phyloP scores from a whole-genome alignment of 1,284 basidiomycete genomes.

The Ceratobasidium sp. region DNA sequence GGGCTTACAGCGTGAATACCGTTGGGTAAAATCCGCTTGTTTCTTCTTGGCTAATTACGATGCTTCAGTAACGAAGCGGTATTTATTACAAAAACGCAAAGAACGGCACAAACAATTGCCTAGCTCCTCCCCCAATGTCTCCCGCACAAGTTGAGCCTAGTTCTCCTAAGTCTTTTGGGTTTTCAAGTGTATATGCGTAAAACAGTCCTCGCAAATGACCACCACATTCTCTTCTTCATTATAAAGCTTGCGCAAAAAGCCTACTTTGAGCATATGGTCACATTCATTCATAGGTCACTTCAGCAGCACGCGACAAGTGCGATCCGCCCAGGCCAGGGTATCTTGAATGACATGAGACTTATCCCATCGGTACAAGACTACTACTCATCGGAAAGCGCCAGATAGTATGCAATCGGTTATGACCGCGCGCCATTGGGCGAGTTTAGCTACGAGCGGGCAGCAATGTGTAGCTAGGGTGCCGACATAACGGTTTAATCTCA shows the following conservation, averaged over 20 bases:
- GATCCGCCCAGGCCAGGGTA: slow-evolving; percentile 22
- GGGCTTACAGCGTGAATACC: too few species aligned
- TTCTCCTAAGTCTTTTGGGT: slow-evolving; percentile 27
- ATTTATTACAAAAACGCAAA: not conserved
- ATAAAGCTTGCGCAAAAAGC: slow-evolving; percentile 40
- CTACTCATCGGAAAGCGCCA: slow-evolving; percentile 31
- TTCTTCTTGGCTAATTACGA: too few species aligned
- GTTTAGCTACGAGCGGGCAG: slow-evolving; percentile 29
- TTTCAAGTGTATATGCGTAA: slow-evolving; percentile 32
- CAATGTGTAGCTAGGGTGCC: slow-evolving; percentile 12
- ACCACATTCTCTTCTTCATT: slow-evolving; percentile 13
- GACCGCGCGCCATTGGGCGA: slow-evolving; percentile 11
- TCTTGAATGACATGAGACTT: slow-evolving; percentile 19
- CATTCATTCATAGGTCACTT: slow-evolving; percentile 18
- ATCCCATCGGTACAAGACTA: slow-evolving; percentile 11
- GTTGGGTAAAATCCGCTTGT: too few species aligned
- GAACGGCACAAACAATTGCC: not conserved
- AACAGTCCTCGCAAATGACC: slow-evolving; percentile 34
- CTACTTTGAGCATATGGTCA: slow-evolving; percentile 22
- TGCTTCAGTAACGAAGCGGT: too few species aligned
- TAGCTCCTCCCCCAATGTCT: not conserved
- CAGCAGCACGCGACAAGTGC: not conserved
- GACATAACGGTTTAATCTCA: not conserved
- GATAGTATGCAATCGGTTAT: slow-evolving; percentile 5
- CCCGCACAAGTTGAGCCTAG: slow-evolving; percentile 19